phyloP scores from a whole-genome alignment of 495 filamentous ascomycete genomes.

The Aspergillus sparsus region DNA sequence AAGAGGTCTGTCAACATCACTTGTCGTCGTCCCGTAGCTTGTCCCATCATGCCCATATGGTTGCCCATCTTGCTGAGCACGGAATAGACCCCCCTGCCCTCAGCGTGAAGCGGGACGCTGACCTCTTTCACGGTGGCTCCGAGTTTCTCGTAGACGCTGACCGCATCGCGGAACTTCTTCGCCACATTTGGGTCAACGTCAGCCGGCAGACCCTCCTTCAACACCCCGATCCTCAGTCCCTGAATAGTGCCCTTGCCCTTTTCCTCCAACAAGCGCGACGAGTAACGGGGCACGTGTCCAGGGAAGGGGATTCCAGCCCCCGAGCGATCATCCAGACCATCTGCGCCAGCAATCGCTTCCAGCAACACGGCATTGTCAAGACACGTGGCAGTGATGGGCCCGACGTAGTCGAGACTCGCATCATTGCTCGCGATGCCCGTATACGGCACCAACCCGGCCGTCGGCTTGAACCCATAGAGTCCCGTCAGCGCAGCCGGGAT shows the following conservation, averaged over 20 bases:
- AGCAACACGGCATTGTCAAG: constrained; percentile 8
- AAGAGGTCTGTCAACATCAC: constrained; percentile 4
- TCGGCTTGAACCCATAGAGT: constrained; percentile 13
- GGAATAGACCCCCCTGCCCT: constrained; percentile 2
- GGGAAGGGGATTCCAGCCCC: background rate
- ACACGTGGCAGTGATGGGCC: constrained; percentile 4
- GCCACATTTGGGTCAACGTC: background rate
- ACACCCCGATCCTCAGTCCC: constrained; percentile 5
- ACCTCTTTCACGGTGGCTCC: constrained; percentile 3
- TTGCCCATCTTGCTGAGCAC: background rate
- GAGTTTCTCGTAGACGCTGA: background rate
- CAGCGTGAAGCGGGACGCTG: constrained; percentile 6
- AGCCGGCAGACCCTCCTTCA: constrained; percentile 2
- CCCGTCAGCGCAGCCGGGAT: constrained; percentile 48
- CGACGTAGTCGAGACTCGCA: constrained; percentile 11
- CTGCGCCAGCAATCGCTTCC: constrained; percentile 3
- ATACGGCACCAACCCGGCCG: constrained; percentile 11
- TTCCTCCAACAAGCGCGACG: background rate
- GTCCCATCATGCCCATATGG: background rate
- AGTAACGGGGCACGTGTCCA: background rate
- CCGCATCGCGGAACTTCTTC: background rate
- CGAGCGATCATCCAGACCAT: constrained; percentile 12
- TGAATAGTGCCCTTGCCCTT: background rate
- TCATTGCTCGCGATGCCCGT: constrained; percentile 8
- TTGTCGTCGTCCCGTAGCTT: background rate